Percentiles rank a stretch among this genome's conserved stretches.
These are phyloP conservation scores for Daedalea quercina DNA, from an alignment of 768 basidiomycete genomes.

Conservation along the genomic window DNA sequence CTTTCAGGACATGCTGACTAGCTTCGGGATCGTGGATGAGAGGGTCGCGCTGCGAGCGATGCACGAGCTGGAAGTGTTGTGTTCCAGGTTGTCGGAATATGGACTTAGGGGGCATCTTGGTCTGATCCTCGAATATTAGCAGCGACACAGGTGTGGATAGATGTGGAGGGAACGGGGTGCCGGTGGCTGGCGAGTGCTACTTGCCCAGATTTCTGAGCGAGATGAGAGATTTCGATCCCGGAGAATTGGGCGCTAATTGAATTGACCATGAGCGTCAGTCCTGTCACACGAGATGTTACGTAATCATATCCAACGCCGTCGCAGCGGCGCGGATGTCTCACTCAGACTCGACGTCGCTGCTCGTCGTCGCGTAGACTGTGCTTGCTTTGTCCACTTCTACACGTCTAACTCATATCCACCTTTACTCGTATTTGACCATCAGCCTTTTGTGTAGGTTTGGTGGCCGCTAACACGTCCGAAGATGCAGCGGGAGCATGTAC, in stretches of 20 bases:
- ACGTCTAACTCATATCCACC: background rate
- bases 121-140: too few species aligned
- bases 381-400: background rate
- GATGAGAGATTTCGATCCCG: conserved; percentile 4
- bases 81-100: conserved; percentile 87
- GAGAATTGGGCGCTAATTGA: background rate
- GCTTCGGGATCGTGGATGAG: conserved; percentile 91
- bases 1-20: conserved; percentile 82
- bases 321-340: background rate
- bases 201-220: background rate
- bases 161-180: background rate
- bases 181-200: background rate
- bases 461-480: conserved; percentile 16
- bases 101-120: conserved; percentile 68
- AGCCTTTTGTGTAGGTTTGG: background rate
- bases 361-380: background rate
- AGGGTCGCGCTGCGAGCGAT: conserved; percentile 93
- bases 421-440: conserved; percentile 2
- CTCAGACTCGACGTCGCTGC: conserved; percentile 5
- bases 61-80: conserved; percentile 94
- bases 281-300: background rate
- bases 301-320: background rate
- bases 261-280: background rate
- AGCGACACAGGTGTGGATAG: conserved; percentile 1
- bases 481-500: conserved; percentile 71